Conservation (phyloP, 345 rosid species). For the Pugionium cornutum region DNA sequence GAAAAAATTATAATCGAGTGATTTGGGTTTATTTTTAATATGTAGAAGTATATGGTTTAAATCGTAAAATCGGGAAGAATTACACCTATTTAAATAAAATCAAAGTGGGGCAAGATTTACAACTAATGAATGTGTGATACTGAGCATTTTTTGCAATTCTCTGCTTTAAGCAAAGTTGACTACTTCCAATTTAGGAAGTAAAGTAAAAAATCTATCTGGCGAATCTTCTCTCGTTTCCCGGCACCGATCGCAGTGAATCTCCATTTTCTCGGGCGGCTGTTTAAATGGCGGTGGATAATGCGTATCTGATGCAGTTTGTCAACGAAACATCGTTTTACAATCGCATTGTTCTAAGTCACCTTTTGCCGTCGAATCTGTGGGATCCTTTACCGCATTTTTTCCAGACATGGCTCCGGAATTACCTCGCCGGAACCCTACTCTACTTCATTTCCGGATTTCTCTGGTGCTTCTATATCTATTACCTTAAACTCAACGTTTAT, state of each 20-base stretch:
- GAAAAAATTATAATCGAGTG: too few species aligned
- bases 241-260: constrained; percentile 27
- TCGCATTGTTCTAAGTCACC: constrained; percentile 60
- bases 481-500: constrained; percentile 74
- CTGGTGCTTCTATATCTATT: constrained; percentile 91
- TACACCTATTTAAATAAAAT: constrained; percentile 9
- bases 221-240: constrained; percentile 12
- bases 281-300: constrained; percentile 26
- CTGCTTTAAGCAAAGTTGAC: constrained; percentile 3
- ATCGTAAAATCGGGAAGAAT: background rate
- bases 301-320: constrained; percentile 48
- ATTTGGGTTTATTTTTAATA: background rate
- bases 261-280: constrained; percentile 18
- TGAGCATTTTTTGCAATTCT: too few species aligned
- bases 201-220: background rate
- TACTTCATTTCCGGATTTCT: constrained; percentile 81
- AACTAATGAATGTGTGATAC: background rate
- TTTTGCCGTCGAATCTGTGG: constrained; percentile 67
- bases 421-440: constrained; percentile 63
- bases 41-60: background rate
- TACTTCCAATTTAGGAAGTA: constrained; percentile 18
- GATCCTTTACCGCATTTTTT: constrained; percentile 59
- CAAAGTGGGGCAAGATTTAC: constrained; percentile 12
- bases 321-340: constrained; percentile 68
- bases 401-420: constrained; percentile 95